Conservation (phyloP, 2,329 filamentous ascomycete genomes). For the Cordyceps cateniannulata region DNA sequence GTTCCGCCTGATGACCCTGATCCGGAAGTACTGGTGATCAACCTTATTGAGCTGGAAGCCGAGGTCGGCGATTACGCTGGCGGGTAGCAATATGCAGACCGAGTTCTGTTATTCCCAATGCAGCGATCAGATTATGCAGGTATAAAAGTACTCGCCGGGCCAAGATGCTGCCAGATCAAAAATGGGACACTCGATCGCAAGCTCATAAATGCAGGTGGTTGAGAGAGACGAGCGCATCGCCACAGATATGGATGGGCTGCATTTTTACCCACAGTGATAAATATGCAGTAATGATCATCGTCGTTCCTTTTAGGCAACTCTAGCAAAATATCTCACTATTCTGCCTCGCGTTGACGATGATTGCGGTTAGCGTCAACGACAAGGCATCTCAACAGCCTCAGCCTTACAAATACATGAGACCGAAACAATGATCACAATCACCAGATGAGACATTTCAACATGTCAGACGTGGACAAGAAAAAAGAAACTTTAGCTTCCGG, state of each 20-base stretch:
- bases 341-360: neutral
- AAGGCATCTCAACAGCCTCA: neutral
- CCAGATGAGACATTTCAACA: neutral
- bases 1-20: conserved; percentile 27
- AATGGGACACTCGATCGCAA: neutral
- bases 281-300: neutral
- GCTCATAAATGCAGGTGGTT: neutral
- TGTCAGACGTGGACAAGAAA: neutral
- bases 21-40: conserved; percentile 36
- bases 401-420: neutral
- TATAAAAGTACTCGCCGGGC: neutral
- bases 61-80: conserved; percentile 27
- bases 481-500: neutral
- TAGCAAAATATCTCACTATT: neutral
- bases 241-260: no score
- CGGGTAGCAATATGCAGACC: neutral
- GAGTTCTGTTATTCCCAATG: neutral
- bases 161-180: neutral
- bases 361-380: neutral
- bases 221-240: neutral
- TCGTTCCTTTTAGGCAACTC: neutral
- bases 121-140: neutral
- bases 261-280: no score
- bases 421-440: neutral
- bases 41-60: conserved; percentile 33